phyloP scores from a whole-genome alignment of 2,329 filamentous ascomycete genomes.

The Pseudogymnoascus sp. region DNA sequence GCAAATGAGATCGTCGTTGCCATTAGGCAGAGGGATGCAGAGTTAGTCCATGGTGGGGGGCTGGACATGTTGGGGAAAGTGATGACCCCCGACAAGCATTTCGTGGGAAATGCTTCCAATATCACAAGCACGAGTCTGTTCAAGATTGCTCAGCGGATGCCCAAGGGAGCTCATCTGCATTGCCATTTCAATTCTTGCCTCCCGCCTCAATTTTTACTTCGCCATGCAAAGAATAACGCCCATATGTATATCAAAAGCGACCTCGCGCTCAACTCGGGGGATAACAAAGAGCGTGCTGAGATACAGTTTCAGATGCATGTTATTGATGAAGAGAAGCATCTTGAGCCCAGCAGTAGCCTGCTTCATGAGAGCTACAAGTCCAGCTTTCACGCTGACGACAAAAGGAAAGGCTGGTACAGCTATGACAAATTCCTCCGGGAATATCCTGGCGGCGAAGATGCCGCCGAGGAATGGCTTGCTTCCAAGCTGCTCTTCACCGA shows the following conservation, averaged over 20 bases:
- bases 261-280: constrained; percentile 35
- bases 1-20: constrained; percentile 23
- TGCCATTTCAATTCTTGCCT: constrained; percentile 74
- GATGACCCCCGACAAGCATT: constrained; percentile 42
- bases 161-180: constrained; percentile 66
- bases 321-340: constrained; percentile 18
- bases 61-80: constrained; percentile 8
- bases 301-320: constrained; percentile 50
- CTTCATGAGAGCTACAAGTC: not conserved
- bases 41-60: constrained; percentile 18
- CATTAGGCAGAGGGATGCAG: constrained; percentile 23
- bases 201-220: constrained; percentile 50
- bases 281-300: constrained; percentile 34
- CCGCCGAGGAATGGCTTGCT: constrained; percentile 45
- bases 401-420: constrained; percentile 36
- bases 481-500: constrained; percentile 55
- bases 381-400: constrained; percentile 31
- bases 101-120: constrained; percentile 45
- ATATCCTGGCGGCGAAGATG: constrained; percentile 30
- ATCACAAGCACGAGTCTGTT: constrained; percentile 51
- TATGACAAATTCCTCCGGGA: constrained; percentile 35
- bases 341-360: constrained; percentile 9
- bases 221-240: constrained; percentile 42
- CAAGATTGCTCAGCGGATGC: constrained; percentile 47
- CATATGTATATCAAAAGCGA: constrained; percentile 65